phyloP scores from a whole-genome alignment of 108 stramenopile species.

The Bacterosira constricta region DNA sequence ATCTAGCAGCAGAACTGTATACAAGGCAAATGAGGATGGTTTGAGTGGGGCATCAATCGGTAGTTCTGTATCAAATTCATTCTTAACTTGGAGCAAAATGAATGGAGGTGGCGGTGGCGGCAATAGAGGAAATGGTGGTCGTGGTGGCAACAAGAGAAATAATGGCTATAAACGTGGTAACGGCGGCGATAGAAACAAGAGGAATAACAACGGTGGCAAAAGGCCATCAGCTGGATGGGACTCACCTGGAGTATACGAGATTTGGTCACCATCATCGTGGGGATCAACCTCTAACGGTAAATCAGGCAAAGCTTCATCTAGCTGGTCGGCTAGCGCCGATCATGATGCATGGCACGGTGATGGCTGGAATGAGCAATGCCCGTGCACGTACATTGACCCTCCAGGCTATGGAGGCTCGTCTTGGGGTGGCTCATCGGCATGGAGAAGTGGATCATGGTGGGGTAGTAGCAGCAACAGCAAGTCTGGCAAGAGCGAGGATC shows the following conservation, averaged over 20 bases:
- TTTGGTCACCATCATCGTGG: neutral
- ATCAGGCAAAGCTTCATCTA: neutral
- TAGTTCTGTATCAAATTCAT: neutral
- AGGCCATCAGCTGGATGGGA: neutral
- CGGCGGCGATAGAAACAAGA: too few species aligned
- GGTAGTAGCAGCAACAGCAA: neutral
- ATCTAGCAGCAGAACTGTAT: too few species aligned
- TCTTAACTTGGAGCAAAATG: neutral
- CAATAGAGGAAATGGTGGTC: neutral
- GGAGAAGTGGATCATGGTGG: neutral
- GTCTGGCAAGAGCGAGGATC: neutral
- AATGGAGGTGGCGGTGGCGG: too few species aligned
- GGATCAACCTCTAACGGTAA: slow-evolving; percentile 1
- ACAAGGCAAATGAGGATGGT: too few species aligned
- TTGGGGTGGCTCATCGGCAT: neutral
- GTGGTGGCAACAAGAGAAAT: neutral
- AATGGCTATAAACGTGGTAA: too few species aligned
- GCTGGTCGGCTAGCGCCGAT: neutral
- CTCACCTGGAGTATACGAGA: neutral
- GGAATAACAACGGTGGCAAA: too few species aligned
- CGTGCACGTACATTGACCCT: neutral
- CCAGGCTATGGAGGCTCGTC: neutral
- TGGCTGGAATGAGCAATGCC: neutral
- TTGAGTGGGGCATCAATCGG: too few species aligned
- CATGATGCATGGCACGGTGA: neutral